Evolutionary conservation across 1,284 basidiomycete genomes (phyloP).

Genomic region (Singerocomus inundabilis): DNA sequence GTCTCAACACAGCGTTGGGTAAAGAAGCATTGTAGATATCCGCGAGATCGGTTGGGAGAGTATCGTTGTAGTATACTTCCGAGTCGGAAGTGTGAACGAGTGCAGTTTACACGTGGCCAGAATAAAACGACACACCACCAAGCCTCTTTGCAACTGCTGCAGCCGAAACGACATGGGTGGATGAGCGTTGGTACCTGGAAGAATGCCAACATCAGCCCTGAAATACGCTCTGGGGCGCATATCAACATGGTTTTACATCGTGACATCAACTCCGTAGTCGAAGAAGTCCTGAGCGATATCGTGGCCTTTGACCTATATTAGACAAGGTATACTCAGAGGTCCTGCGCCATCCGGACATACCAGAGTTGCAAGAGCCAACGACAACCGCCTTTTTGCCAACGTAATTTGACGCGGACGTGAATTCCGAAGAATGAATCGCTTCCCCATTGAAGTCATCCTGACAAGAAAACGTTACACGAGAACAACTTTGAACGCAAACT

Average conservation of each 20-base stretch:
- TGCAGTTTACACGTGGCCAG: neutral
- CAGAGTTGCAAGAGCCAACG: slow-evolving; percentile 44
- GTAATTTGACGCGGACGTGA: too few species aligned
- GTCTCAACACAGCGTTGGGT: slow-evolving; percentile 16
- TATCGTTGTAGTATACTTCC: slow-evolving; percentile 24
- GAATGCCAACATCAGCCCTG: slow-evolving; percentile 5
- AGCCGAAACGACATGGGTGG: slow-evolving; percentile 27
- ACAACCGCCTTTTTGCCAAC: slow-evolving; percentile 44
- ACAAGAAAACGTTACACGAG: too few species aligned
- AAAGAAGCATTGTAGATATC: slow-evolving; percentile 21
- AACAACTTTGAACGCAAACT: too few species aligned
- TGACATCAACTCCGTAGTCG: slow-evolving; percentile 25
- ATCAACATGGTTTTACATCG: slow-evolving; percentile 19
- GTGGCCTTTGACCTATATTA: slow-evolving; percentile 12
- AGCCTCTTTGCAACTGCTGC: slow-evolving; percentile 13
- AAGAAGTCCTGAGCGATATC: slow-evolving; percentile 31
- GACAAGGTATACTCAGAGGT: neutral
- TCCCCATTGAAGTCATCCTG: slow-evolving; percentile 29
- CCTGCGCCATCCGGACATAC: slow-evolving; percentile 6
- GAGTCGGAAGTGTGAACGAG: neutral
- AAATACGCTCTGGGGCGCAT: neutral
- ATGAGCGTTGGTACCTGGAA: slow-evolving; percentile 31
- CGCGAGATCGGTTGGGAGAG: slow-evolving; percentile 27
- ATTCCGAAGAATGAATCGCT: slow-evolving; percentile 39
- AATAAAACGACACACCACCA: slow-evolving; percentile 13